phyloP scores from a whole-genome alignment of 768 basidiomycete genomes.

The Rhodosporidiobolus sp. region DNA sequence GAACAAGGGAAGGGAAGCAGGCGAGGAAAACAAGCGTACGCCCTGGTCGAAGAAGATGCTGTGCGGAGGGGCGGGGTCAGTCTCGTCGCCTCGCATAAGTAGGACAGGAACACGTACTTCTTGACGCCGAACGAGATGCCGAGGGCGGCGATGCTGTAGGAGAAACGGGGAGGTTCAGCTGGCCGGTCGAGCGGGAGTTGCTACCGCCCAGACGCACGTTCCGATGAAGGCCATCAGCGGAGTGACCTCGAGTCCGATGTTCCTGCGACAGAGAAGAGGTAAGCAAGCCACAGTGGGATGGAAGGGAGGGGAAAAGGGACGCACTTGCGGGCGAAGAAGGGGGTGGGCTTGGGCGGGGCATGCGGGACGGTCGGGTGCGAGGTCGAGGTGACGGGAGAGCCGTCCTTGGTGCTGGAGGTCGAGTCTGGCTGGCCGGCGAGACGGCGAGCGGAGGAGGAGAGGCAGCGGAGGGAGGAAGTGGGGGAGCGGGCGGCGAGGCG shows the following conservation, averaged over 20 bases:
- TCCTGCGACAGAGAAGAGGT: background rate
- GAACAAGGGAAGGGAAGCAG: background rate
- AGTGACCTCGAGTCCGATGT: slow-evolving; percentile 17
- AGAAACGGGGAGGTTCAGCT: background rate
- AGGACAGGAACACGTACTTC: background rate
- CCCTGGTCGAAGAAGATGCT: background rate
- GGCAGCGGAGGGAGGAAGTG: background rate
- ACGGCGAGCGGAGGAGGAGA: background rate
- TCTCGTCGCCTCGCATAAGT: background rate
- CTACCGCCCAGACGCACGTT: too few species aligned
- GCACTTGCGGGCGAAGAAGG: slow-evolving; percentile 20
- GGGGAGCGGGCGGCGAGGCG: too few species aligned
- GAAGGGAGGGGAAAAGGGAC: background rate
- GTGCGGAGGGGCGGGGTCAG: background rate
- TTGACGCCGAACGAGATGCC: background rate
- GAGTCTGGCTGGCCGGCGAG: background rate
- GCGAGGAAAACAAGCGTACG: background rate
- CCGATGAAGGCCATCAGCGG: slow-evolving; percentile 6
- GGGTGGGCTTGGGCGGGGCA: slow-evolving; percentile 4
- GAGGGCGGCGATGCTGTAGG: background rate
- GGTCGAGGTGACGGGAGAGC: background rate
- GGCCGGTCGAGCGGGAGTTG: too few species aligned
- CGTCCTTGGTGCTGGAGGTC: background rate
- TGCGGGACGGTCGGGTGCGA: slow-evolving; percentile 11
- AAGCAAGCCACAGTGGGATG: background rate